Conservation (phyloP, 2,329 filamentous ascomycete genomes). For the Pestalotiopsis sp. region DNA sequence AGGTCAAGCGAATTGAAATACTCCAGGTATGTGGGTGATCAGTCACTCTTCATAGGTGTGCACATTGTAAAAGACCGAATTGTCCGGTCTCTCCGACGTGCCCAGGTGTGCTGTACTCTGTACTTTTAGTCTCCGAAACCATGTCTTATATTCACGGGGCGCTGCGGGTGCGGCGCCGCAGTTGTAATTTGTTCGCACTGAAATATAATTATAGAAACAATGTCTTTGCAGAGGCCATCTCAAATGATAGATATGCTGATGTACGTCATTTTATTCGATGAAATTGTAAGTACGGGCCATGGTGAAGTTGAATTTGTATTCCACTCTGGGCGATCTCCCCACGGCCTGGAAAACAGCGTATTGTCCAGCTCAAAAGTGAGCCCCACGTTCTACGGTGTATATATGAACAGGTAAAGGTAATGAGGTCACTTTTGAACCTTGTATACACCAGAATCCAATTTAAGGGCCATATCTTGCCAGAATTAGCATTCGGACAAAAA, state of each 20-base stretch:
- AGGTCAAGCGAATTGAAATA: background rate
- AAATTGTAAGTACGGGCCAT: too few species aligned
- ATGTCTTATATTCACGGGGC: background rate
- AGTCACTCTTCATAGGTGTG: background rate
- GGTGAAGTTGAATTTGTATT: too few species aligned
- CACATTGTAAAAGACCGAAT: background rate
- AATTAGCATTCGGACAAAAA: background rate
- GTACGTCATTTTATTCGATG: too few species aligned
- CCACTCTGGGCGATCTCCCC: too few species aligned
- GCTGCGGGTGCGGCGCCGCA: background rate
- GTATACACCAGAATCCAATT: background rate
- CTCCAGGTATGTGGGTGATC: background rate
- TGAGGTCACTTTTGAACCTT: background rate
- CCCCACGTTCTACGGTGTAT: background rate
- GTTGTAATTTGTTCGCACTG: background rate
- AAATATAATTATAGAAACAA: too few species aligned
- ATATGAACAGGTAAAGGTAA: background rate
- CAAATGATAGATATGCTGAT: too few species aligned
- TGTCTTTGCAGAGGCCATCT: too few species aligned
- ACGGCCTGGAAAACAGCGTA: background rate
- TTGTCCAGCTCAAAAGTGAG: background rate
- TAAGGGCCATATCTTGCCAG: background rate
- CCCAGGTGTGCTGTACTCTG: background rate
- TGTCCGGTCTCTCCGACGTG: background rate
- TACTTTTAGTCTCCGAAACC: background rate